Evolutionary conservation across 2,329 filamentous ascomycete genomes (phyloP), one percentile per base, ranked within the genome.

Genomic region (Rugonectria rugulosa): DNA sequence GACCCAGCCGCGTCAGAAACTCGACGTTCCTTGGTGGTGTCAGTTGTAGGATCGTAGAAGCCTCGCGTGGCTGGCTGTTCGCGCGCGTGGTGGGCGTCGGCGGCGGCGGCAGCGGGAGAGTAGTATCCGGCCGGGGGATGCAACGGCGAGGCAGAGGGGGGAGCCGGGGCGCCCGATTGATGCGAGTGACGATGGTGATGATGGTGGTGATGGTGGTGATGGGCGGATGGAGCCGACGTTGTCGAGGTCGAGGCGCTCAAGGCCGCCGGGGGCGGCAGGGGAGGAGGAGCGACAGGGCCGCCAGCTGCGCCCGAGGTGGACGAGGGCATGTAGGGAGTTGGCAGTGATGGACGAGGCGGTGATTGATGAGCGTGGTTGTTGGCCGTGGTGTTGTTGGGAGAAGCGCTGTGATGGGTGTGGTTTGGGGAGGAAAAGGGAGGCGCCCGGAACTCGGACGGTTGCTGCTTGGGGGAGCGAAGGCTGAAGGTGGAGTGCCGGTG

Each of bases 21-120:
- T 57, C 72, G 74, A 64, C 77, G 79, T 67, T 80, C 78, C 58
- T 73, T 76, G 43, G 75, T 77, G 57, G 75, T 77, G 71, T 84
- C 81, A 37, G 78, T 81, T 37, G 78, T 78, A 14, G 81, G 81
- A 63, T 84, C 81, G 73, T 84, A 84, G 71, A 81, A 82, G 69
- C 77, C 77, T 65, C 79, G 72, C 52, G 73, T 70, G 14, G 71
- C 68, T 49, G 74, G 66, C 67, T 77, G 76, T 48, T 76, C 75
- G 68, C 72, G 77, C 41, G 66, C 53, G 58, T 69, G 68, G 57
- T 73, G 73, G 56, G 62, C 51, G 56, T 68, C 66, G 53, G 71
- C 57, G 56, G 73, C 60, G 61, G 72, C 57, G 56, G 73, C 60
- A 60, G 72, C 45, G 37, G 50, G 66, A 51, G 56, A 68, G 54